Evolutionary conservation across 495 filamentous ascomycete genomes (phyloP).

Genomic region (Penicillium ucsense): DNA sequence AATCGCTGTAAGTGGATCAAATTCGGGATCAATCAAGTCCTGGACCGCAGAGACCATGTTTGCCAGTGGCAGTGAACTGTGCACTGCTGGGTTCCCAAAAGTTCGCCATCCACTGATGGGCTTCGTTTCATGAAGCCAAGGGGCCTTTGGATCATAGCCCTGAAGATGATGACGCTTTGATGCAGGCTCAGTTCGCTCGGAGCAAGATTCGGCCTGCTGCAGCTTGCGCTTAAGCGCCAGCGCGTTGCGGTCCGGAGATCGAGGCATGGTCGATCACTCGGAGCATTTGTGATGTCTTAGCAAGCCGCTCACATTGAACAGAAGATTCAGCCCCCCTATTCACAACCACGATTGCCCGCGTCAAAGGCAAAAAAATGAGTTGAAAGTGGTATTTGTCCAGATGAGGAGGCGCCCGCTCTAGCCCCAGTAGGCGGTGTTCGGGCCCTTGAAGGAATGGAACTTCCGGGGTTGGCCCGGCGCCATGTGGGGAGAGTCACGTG

Average conservation of each 20-base stretch:
- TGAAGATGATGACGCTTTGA: slow-evolving; percentile 21
- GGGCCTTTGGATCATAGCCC: slow-evolving; percentile 26
- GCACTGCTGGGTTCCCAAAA: slow-evolving; percentile 20
- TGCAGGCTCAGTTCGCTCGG: slow-evolving; percentile 2
- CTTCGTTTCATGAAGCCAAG: slow-evolving; percentile 27
- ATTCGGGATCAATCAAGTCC: slow-evolving; percentile 35
- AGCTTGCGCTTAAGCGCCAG: slow-evolving; percentile 23
- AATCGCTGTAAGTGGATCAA: slow-evolving; percentile 35
- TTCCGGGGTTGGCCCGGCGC: too few species aligned
- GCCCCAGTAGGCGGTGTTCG: too few species aligned
- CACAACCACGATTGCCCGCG: too few species aligned
- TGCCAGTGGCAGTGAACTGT: slow-evolving; percentile 22
- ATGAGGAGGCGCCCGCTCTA: too few species aligned
- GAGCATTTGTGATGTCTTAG: neutral
- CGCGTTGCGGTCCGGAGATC: slow-evolving; percentile 8
- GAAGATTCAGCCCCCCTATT: too few species aligned
- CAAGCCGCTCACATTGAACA: too few species aligned
- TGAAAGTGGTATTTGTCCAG: too few species aligned
- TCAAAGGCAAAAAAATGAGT: too few species aligned
- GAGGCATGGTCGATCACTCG: slow-evolving; percentile 12
- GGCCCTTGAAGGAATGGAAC: too few species aligned
- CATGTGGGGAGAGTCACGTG: too few species aligned
- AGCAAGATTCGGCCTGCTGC: slow-evolving; percentile 12
- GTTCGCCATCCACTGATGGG: slow-evolving; percentile 21
- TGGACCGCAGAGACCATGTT: slow-evolving; percentile 37